Conservation (phyloP, 805 yeast genomes). For the Cyberlindnera petersonii region DNA sequence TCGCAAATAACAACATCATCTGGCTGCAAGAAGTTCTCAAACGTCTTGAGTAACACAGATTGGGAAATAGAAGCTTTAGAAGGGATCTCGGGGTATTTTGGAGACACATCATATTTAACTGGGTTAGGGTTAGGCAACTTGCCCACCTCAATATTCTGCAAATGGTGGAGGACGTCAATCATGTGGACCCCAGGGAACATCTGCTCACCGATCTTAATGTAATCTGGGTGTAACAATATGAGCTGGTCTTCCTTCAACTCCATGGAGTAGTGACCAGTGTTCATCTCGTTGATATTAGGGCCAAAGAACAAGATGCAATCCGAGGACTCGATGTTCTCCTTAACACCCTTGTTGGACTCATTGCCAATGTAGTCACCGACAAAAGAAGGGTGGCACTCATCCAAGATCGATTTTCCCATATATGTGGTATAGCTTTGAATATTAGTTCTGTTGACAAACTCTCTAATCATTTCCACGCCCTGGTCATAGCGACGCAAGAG, state of each 20-base stretch:
- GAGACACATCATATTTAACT: constrained; percentile 18
- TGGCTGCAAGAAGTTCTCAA: constrained; percentile 46
- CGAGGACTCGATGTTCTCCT: constrained; percentile 45
- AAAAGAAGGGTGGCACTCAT: constrained; percentile 63
- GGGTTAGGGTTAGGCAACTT: constrained; percentile 20
- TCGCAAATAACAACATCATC: constrained; percentile 75
- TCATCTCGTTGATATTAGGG: constrained; percentile 59
- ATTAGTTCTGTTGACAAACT: constrained; percentile 40
- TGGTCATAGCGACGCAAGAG: constrained; percentile 59
- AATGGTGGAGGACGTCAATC: constrained; percentile 43
- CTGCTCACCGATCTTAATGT: constrained; percentile 44
- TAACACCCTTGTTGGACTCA: constrained; percentile 46
- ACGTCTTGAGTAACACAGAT: constrained; percentile 36
- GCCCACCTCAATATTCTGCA: constrained; percentile 36
- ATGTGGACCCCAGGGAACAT: constrained; percentile 42
- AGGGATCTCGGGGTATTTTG: constrained; percentile 25
- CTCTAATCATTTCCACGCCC: constrained; percentile 39
- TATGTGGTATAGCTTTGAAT: constrained; percentile 58
- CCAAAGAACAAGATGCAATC: constrained; percentile 76
- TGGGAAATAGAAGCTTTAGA: constrained; percentile 41
- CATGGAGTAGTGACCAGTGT: constrained; percentile 61
- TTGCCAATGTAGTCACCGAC: constrained; percentile 72
- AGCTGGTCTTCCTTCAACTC: constrained; percentile 39
- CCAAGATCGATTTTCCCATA: constrained; percentile 68
- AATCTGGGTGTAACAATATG: constrained; percentile 51